phyloP scores from a whole-genome alignment of 2,329 filamentous ascomycete species.

The Fusarium veterinarium region DNA sequence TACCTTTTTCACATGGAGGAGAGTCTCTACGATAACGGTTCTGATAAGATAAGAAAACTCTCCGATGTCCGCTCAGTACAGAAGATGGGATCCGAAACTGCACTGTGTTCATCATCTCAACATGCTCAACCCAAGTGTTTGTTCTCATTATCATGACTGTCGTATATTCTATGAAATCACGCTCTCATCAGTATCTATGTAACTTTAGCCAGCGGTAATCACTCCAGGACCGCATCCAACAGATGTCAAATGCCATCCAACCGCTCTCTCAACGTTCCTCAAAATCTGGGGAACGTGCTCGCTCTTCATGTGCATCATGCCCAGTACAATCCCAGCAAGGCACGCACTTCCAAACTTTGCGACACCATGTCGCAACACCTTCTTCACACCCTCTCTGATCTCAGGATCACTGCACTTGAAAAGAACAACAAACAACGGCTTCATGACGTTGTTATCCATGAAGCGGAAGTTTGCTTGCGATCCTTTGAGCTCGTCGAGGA shows the following conservation, averaged over 20 bases:
- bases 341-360: constrained; percentile 5
- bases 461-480: background rate
- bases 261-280: constrained; percentile 36
- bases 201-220: background rate
- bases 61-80: background rate
- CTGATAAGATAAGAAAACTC: background rate
- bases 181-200: background rate
- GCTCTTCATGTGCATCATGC: constrained; percentile 28
- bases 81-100: background rate
- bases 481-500: constrained; percentile 9
- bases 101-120: background rate
- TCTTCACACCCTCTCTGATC: constrained; percentile 18
- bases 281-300: constrained; percentile 23
- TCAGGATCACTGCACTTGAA: constrained; percentile 31
- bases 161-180: background rate
- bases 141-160: background rate
- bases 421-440: constrained; percentile 34
- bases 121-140: background rate
- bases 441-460: constrained; percentile 36
- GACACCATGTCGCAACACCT: constrained; percentile 17
- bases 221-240: constrained; percentile 21
- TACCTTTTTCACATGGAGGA: background rate
- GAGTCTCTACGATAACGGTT: background rate
- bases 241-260: constrained; percentile 36
- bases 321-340: constrained; percentile 28